Evolutionary conservation across 257 asterid species (phyloP).

Genomic region (Thymus mandschuricus): DNA sequence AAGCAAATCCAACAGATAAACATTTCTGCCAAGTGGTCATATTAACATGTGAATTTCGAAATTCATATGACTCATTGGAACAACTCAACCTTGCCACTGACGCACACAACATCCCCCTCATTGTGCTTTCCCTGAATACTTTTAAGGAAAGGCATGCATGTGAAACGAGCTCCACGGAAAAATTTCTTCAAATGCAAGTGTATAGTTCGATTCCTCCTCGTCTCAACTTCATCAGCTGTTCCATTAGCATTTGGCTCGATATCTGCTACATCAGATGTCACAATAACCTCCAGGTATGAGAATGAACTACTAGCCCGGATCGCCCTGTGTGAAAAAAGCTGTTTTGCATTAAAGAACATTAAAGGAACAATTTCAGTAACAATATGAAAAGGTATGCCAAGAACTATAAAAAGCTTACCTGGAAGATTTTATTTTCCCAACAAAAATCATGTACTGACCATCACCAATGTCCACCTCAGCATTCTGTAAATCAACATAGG

Average conservation of each 20-base stretch:
- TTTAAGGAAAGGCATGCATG: slow-evolving; percentile 74
- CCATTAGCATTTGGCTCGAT: slow-evolving; percentile 45
- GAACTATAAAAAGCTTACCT: slow-evolving; percentile 46
- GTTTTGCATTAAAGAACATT: slow-evolving; percentile 4
- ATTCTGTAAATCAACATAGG: slow-evolving; percentile 89
- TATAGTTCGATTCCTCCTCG: slow-evolving; percentile 49
- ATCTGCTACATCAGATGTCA: slow-evolving; percentile 78
- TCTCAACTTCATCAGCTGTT: slow-evolving; percentile 45
- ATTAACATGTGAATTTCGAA: background rate
- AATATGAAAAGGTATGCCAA: background rate
- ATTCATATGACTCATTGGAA: slow-evolving; percentile 23
- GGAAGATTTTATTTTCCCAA: slow-evolving; percentile 80
- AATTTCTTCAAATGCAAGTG: slow-evolving; percentile 87
- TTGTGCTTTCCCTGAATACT: slow-evolving; percentile 79
- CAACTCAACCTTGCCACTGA: slow-evolving; percentile 90
- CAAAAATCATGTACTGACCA: slow-evolving; percentile 84
- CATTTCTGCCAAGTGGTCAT: background rate
- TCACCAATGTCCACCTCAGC: slow-evolving; percentile 83
- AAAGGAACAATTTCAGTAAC: slow-evolving; percentile 13
- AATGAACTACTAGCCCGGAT: slow-evolving; percentile 77
- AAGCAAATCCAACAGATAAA: no score
- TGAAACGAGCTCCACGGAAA: slow-evolving; percentile 94
- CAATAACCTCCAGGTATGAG: slow-evolving; percentile 85
- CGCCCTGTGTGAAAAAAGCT: slow-evolving; percentile 57
- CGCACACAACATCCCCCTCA: slow-evolving; percentile 85